Evolutionary conservation across 805 yeast species (phyloP).

Genomic region (Zygoascus biomembranicola): DNA sequence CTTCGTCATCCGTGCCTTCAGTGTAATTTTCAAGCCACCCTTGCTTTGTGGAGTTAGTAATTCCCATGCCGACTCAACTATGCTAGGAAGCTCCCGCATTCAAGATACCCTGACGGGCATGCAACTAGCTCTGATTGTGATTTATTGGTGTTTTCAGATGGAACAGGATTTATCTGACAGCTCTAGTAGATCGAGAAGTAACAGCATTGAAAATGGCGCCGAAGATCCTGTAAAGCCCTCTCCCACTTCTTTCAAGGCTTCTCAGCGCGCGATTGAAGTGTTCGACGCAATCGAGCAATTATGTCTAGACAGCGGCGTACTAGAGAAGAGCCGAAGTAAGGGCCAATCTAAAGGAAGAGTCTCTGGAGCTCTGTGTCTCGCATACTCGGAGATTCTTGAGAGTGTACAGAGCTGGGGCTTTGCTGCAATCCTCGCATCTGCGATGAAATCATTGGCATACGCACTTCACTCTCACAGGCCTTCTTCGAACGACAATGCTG

Average conservation of each 20-base stretch:
- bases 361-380: constrained; percentile 20
- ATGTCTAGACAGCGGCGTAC: constrained; percentile 10
- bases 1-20: constrained; percentile 18
- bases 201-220: neutral
- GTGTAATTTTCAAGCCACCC: neutral
- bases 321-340: neutral
- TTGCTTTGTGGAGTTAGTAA: neutral
- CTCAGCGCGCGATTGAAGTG: neutral
- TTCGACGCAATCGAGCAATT: constrained; percentile 15
- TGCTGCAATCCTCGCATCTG: constrained; percentile 17
- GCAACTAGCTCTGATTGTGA: constrained; percentile 20
- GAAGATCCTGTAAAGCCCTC: neutral
- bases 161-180: constrained; percentile 17
- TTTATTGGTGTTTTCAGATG: constrained; percentile 24
- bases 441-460: constrained; percentile 19
- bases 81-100: neutral
- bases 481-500: neutral
- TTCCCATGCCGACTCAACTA: neutral
- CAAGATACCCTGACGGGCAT: constrained; percentile 15
- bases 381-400: constrained; percentile 21
- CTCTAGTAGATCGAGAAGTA: neutral
- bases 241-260: neutral
- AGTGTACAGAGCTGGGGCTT: constrained; percentile 23
- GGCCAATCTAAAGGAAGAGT: constrained; percentile 6
- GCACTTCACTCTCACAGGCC: constrained; percentile 5